Percentiles rank a stretch among this genome's conserved stretches.
These are phyloP conservation scores for Talaromyces sp. DNA, from an alignment of 2,329 filamentous ascomycete species.

Conservation along the genomic window DNA sequence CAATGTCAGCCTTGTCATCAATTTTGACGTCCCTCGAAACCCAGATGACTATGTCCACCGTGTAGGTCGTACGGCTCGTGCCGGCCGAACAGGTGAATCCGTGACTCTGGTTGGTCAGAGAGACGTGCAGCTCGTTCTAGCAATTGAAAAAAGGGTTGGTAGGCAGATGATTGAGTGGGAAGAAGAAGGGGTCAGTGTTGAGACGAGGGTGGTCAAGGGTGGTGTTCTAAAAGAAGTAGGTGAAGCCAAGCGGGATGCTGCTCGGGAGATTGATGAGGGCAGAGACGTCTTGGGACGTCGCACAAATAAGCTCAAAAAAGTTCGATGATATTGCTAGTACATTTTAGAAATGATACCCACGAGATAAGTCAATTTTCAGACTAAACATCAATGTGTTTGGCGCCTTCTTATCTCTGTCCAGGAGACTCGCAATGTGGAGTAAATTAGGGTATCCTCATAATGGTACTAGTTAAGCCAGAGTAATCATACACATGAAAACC, in stretches of 20 bases:
- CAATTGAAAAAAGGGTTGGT: slow-evolving; percentile 79
- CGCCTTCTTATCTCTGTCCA: neutral
- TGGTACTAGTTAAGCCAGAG: neutral
- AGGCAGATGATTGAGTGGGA: slow-evolving; percentile 77
- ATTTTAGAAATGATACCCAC: slow-evolving; percentile 18
- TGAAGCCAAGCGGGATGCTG: slow-evolving; percentile 91
- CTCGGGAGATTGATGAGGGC: slow-evolving; percentile 87
- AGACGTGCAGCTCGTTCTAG: slow-evolving; percentile 85
- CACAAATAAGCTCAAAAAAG: slow-evolving; percentile 49
- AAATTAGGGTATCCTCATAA: slow-evolving; percentile 19
- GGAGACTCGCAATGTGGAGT: neutral
- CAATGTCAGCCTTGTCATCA: slow-evolving; percentile 83
- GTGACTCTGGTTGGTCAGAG: slow-evolving; percentile 90
- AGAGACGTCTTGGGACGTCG: slow-evolving; percentile 87
- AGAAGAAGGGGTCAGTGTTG: slow-evolving; percentile 92
- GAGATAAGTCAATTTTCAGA: neutral
- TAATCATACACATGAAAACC: slow-evolving; percentile 9
- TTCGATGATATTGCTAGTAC: slow-evolving; percentile 25
- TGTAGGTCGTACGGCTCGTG: slow-evolving; percentile 91
- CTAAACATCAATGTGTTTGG: neutral
- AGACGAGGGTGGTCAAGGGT: slow-evolving; percentile 81
- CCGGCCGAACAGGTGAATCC: slow-evolving; percentile 76
- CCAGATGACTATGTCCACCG: slow-evolving; percentile 97
- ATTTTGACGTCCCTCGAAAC: slow-evolving; percentile 94
- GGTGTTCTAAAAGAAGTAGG: slow-evolving; percentile 78